Conservation (phyloP, 2,329 filamentous ascomycete species). For the Verticillium albo-atrum region DNA sequence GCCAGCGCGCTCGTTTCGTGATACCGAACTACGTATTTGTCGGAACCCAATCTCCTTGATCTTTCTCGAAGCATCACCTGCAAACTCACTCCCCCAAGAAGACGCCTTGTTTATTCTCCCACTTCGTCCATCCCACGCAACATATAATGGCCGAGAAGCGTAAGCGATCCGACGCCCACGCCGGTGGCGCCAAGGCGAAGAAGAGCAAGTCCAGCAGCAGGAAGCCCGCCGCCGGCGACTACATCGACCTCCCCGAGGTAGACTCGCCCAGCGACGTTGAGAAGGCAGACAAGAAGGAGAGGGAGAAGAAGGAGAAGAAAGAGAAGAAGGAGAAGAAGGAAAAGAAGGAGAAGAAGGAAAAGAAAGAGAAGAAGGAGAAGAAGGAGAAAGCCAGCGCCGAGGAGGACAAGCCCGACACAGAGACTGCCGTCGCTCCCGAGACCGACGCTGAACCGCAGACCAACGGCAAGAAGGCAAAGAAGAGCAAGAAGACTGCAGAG, state of each 20-base stretch:
- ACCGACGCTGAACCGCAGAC: conserved; percentile 13
- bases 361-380: conserved; percentile 13
- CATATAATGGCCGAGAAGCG: conserved; percentile 13
- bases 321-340: conserved; percentile 22
- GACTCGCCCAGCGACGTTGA: conserved; percentile 8
- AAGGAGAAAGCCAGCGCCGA: conserved; percentile 12
- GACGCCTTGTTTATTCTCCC: too few species aligned
- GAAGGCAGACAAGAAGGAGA: conserved; percentile 15
- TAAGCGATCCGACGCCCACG: conserved; percentile 16
- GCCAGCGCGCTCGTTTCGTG: neutral
- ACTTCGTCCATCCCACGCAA: too few species aligned
- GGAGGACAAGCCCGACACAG: conserved; percentile 5
- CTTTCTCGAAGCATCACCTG: neutral
- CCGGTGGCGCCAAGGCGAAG: conserved; percentile 8
- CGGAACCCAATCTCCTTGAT: neutral
- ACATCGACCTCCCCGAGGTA: conserved; percentile 4
- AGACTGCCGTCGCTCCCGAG: conserved; percentile 1
- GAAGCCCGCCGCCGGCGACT: conserved; percentile 19
- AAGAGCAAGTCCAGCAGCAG: conserved; percentile 13
- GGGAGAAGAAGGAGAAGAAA: conserved; percentile 23
- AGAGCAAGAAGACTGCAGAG: conserved; percentile 30
- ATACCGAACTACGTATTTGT: neutral
- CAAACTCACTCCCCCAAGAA: neutral
- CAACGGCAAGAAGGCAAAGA: conserved; percentile 19
- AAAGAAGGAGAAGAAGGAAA: conserved; percentile 11